A percentile compares a stretch with the other conserved stretches of the same genome.
These are phyloP conservation scores for Toxicodendron radicans DNA, from an alignment of 345 rosid genomes.

Conservation along the genomic window DNA sequence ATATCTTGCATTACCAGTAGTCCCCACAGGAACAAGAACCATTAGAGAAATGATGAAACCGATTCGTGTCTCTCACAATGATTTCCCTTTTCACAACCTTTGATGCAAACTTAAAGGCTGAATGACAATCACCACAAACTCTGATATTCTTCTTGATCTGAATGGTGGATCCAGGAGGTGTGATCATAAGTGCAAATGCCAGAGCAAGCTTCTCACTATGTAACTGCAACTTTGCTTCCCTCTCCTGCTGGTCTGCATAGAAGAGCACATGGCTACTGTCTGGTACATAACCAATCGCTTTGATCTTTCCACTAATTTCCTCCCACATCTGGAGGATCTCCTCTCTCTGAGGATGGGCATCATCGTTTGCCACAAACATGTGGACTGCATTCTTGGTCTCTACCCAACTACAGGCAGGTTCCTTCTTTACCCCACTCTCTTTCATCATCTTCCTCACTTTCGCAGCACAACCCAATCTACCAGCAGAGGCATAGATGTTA, in stretches of 20 bases:
- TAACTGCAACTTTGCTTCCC: conserved; percentile 54
- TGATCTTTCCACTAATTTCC: conserved; percentile 48
- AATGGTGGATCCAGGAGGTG: conserved; percentile 57
- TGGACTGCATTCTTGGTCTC: conserved; percentile 55
- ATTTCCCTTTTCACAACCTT: conserved; percentile 50
- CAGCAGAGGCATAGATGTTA: conserved; percentile 62
- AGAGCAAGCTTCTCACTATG: conserved; percentile 79
- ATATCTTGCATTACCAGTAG: conserved; percentile 46
- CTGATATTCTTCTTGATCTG: conserved; percentile 67
- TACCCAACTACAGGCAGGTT: conserved; percentile 72
- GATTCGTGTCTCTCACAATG: conserved; percentile 64
- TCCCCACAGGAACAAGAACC: conserved; percentile 65
- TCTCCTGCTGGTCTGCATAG: conserved; percentile 59
- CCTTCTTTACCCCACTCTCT: conserved; percentile 51
- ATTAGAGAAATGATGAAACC: conserved; percentile 64
- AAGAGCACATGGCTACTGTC: conserved; percentile 57
- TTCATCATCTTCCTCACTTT: conserved; percentile 60
- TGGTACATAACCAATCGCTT: conserved; percentile 59
- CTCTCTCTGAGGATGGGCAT: conserved; percentile 50
- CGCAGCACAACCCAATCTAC: conserved; percentile 60
- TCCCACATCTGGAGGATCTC: conserved; percentile 55
- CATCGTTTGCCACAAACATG: conserved; percentile 65
- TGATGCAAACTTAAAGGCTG: conserved; percentile 62
- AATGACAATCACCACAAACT: conserved; percentile 71
- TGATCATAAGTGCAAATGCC: conserved; percentile 66